Percentiles rank a stretch among this genome's conserved stretches.
Evolutionary conservation across 129 eudicot species (phyloP).

Genomic region (Centrapalus pauciflorus): DNA sequence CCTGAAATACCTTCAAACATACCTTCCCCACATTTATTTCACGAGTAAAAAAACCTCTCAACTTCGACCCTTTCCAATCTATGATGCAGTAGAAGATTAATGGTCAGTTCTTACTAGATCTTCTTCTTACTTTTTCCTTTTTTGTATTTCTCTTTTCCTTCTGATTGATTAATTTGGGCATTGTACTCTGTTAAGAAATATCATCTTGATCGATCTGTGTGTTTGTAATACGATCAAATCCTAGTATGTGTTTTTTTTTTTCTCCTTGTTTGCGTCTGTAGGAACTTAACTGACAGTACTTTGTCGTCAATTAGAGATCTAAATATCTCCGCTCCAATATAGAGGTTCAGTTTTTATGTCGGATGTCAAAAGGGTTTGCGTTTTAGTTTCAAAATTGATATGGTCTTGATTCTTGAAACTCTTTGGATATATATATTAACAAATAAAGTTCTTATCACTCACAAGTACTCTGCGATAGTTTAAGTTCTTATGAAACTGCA

Average conservation of each 20-base stretch:
- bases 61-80: conserved; percentile 7
- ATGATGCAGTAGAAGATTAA: conserved; percentile 24
- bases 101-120: conserved; percentile 27
- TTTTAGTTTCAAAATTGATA: background rate
- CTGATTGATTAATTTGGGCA: background rate
- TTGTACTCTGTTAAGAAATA: background rate
- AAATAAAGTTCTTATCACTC: background rate
- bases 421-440: background rate
- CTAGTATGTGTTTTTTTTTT: background rate
- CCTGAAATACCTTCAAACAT: conserved; percentile 13
- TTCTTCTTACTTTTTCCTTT: background rate
- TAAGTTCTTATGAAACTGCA: background rate
- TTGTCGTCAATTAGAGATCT: conserved; percentile 5
- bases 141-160: background rate
- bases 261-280: conserved; percentile 9
- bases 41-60: background rate
- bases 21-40: conserved; percentile 9
- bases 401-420: background rate
- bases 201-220: conserved; percentile 15
- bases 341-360: background rate
- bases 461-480: background rate
- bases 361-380: conserved; percentile 5
- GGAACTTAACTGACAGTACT: background rate
- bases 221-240: background rate
- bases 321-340: background rate